These are phyloP conservation scores for Mycena indigotica DNA, from an alignment of 768 basidiomycete genomes.

Conservation along the genomic window DNA sequence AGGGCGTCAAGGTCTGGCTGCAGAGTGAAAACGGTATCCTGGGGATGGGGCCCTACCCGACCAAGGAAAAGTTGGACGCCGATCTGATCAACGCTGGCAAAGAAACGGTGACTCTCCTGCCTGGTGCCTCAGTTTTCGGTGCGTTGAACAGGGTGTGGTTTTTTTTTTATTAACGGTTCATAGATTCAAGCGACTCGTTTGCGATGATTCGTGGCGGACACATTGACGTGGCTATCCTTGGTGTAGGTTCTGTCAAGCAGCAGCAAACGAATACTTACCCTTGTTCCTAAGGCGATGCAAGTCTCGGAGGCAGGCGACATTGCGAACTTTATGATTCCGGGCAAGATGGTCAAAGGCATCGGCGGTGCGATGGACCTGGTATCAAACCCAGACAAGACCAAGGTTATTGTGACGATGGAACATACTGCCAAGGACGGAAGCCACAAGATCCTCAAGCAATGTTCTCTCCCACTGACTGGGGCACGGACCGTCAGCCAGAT, in stretches of 20 bases:
- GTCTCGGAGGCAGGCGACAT: slow-evolving; percentile 92
- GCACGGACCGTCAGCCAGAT: slow-evolving; percentile 87
- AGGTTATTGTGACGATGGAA: slow-evolving; percentile 88
- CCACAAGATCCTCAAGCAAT: slow-evolving; percentile 83
- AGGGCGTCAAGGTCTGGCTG: slow-evolving; percentile 80
- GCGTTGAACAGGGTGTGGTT: slow-evolving; percentile 24
- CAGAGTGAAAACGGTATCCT: slow-evolving; percentile 92
- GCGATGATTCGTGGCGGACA: slow-evolving; percentile 98
- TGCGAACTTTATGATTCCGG: slow-evolving; percentile 98
- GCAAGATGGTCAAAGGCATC: slow-evolving; percentile 90
- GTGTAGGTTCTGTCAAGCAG: slow-evolving; percentile 51
- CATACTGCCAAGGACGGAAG: slow-evolving; percentile 89
- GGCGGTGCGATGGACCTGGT: slow-evolving; percentile 97
- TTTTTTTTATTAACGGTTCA: slow-evolving; percentile 1
- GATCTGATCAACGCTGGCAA: slow-evolving; percentile 96
- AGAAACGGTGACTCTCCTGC: slow-evolving; percentile 89
- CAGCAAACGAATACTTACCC: background rate
- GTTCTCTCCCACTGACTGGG: slow-evolving; percentile 85
- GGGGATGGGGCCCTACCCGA: slow-evolving; percentile 90
- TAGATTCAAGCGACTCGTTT: slow-evolving; percentile 91
- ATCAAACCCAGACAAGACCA: slow-evolving; percentile 94
- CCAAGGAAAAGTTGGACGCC: slow-evolving; percentile 78
- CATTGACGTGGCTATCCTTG: slow-evolving; percentile 90
- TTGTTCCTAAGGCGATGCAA: slow-evolving; percentile 96
- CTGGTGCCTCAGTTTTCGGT: slow-evolving; percentile 92